A percentile compares a stretch with the other conserved stretches of the same genome.
phyloP scores from a whole-genome alignment of 2,329 filamentous ascomycete species.

The Pseudocercospora vitis region DNA sequence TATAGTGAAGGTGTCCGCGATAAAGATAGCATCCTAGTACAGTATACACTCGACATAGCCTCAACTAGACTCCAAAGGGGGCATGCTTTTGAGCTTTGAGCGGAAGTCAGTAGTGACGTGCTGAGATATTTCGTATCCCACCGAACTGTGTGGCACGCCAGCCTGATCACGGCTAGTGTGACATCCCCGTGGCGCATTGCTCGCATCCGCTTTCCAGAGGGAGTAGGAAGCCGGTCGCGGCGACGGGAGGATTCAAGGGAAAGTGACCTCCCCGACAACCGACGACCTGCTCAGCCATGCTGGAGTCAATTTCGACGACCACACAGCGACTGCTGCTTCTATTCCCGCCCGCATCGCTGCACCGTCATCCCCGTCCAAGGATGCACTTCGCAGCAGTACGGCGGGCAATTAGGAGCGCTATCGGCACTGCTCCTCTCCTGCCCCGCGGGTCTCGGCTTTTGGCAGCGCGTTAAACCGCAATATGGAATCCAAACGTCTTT shows the following conservation, averaged over 20 bases:
- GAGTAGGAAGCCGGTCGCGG: background rate
- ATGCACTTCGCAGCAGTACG: background rate
- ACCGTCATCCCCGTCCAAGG: background rate
- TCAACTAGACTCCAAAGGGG: background rate
- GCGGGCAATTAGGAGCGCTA: conserved; percentile 30
- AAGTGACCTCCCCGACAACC: too few relatives aligned
- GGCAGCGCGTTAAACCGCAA: conserved; percentile 27
- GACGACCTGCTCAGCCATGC: conserved; percentile 5
- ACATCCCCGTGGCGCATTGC: too few relatives aligned
- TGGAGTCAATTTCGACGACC: conserved; percentile 2
- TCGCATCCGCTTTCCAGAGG: background rate
- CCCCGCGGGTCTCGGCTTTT: too few relatives aligned
- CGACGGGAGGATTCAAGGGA: background rate
- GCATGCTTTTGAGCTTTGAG: too few relatives aligned
- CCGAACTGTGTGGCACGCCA: background rate
- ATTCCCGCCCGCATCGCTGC: background rate
- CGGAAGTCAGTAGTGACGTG: too few relatives aligned
- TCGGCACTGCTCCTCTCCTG: conserved; percentile 34
- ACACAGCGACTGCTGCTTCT: background rate
- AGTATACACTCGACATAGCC: conserved; percentile 2
- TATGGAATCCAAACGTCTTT: conserved; percentile 21
- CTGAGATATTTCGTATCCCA: background rate
- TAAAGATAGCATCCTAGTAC: conserved; percentile 4
- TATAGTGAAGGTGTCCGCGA: background rate
- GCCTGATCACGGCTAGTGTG: background rate